Base-by-base conservation (phyloP, 2,329 filamentous ascomycete genomes). In the Exophiala lecanii-corni region DNA sequence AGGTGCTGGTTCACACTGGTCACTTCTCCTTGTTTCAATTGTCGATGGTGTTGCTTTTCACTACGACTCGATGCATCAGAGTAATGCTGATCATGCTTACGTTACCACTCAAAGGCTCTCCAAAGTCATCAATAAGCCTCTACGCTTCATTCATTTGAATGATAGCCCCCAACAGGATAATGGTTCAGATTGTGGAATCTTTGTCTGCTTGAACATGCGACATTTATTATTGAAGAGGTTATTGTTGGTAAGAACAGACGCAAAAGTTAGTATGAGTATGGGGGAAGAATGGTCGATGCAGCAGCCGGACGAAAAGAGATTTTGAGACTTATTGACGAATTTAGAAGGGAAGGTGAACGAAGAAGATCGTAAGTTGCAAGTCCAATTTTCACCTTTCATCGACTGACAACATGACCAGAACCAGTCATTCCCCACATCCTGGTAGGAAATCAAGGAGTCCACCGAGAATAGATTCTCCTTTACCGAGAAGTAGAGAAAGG, bases 201-300 rank as follows among this genome's bases (percentile, higher is more conserved):
- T 89, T 63, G 92, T 98, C 2, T 97, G 92, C 64, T 78, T 97
- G 53, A 76, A 91, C 50, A 98, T 98, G 89, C 81, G 89, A 36
- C 86, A 96, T 66, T 69, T 98, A n/a, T 75, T 98, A 13, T 73
- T 96, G 38, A 89, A 89, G 66, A 75, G 86, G 44, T 72, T 98
- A 17, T 70, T 98, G 45, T 79, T 76, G 54, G 88, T 86, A 6
- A 84, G 88, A 59, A 82, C 85, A 2, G 78, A 79, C 50, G 81
- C 91, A 63, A 95, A 94, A 68, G 84, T 97, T 9, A 89, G 82
- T 50, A 97, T 98, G 92, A 92, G 86, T 59, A 84, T 97, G 77
- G 81, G 4, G 86, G 86, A 17, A 89, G 88, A 62, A 77, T 84
- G 58, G 82, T 97, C 38, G 86, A 96, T 67, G 87, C 88, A 3